Evolutionary conservation across 345 rosid species (phyloP), one percentile per base, ranked within the genome.

Genomic region (Trapa bicornis): DNA sequence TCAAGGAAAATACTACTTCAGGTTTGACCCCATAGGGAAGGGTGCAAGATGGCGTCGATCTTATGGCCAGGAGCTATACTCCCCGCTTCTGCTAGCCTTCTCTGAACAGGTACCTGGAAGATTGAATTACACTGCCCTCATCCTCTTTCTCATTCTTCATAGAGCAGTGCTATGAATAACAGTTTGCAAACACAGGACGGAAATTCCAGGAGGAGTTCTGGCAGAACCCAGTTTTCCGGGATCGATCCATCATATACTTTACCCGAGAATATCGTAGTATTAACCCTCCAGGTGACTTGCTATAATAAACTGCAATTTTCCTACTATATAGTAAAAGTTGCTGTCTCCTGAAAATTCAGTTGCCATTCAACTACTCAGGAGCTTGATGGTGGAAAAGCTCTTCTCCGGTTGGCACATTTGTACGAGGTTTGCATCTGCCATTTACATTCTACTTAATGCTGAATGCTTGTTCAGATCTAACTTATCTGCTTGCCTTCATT

Each of bases 1-100:
- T 74, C 96, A 85, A 82, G 98, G 98, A 73, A 92, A 92, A 73
- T 89, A 88, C 68, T 92, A 89, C 75, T 89, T 75, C 79, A 80
- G 89, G 82, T 81, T 89, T 67, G 98, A 92, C 65, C 84, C 83
- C n/a, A 65, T 85, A 15, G 97, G 98, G 74, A 86, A 85, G 72
- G 98, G 97, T 76, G 92, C 98, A 43, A 88, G 85, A 75, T 92
- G 98, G 98, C 93, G 98, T 65, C 86, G 93, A 66, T 71, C 93
- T 65, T 85, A 86, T 70, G 93, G 98, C 63, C 96, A 92, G 77
- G 96, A 92, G 80, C 86, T 92, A 80, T 92, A 89, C 83, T 92
- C 98, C 12, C 98, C 97, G 10, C 85, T 89, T 66, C 75, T 92
- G 64, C 78, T 92, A 72, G 98, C 97, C 56, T 88, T 92, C 78